Conservation (phyloP, 371 early-diverging fungal species). For the Mucor racemosus region DNA sequence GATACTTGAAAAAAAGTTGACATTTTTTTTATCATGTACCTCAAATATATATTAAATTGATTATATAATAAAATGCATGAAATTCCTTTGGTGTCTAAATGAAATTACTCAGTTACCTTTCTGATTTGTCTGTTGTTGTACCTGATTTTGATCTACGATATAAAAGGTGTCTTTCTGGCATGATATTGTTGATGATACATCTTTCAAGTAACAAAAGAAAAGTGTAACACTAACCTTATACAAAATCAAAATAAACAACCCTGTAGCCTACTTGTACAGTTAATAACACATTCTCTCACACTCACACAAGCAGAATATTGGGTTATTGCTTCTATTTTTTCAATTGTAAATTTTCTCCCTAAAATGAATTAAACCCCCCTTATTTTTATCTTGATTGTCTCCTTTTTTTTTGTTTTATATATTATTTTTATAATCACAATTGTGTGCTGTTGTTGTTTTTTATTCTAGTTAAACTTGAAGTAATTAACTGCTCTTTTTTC, state of each 20-base stretch:
- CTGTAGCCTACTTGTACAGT: neutral
- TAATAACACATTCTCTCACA: neutral
- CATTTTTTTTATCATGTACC: too few relatives aligned
- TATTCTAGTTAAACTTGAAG: neutral
- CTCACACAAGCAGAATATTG: neutral
- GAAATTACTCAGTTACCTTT: too few relatives aligned
- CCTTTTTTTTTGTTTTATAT: conserved; percentile 1
- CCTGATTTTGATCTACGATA: too few relatives aligned
- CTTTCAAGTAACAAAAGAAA: neutral
- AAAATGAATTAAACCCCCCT: neutral
- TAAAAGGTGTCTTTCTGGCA: too few relatives aligned
- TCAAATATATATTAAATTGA: too few relatives aligned
- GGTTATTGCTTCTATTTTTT: too few relatives aligned
- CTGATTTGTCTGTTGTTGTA: too few relatives aligned
- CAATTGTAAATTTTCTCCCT: neutral
- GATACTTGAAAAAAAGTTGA: too few relatives aligned
- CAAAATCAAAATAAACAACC: neutral
- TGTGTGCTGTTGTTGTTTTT: neutral
- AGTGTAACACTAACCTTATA: neutral
- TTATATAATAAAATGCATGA: too few relatives aligned
- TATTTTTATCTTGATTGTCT: neutral
- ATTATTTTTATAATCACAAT: neutral
- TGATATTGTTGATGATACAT: too few relatives aligned
- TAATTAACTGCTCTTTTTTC: neutral
- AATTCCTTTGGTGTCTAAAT: too few relatives aligned